Evolutionary conservation across 2,329 filamentous ascomycete genomes (phyloP), one percentile per base, ranked within the genome.

Genomic region (Nigrospora oryzae): DNA sequence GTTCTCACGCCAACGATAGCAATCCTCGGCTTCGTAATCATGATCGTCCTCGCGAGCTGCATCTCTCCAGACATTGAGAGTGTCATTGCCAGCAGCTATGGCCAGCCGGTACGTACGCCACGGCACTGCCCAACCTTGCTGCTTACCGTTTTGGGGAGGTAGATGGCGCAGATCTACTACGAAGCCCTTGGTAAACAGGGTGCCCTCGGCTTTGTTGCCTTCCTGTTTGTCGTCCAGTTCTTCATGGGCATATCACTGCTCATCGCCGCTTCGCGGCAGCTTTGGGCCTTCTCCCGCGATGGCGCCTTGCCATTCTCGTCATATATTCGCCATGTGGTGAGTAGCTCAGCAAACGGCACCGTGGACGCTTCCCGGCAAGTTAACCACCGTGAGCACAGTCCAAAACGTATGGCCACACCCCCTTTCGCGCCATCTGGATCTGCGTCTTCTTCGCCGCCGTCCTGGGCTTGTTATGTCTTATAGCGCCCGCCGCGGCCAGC

Each of bases 141-240:
- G 6, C n/a, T 2, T 16, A n/a, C 8, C 23, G 23, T 7, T 7
- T 28, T 28, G 2, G 23, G 23, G 23, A 28, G 23, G 23, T 7
- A 42, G 40, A 42, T 42, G 40, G 40, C 40, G 3, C 40, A 42
- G 14, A 42, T 42, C 3, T 42, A 42, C 19, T 42, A 42, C 33
- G 40, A 36, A 8, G 40, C 40, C 13, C 19, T 42, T 3, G 40
- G 40, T 0, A 42, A 36, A n/a, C 13, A 13, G 6, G 40, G 40
- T 4, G 40, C 40, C 4, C 31, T 42, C 4, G 40, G 7, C 33
- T 42, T 42, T 15, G 11, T 30, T 14, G 40, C 33, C 7, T 35
- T 42, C 33, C 33, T 42, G 13, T 42, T 42, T 33, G 28, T 42
- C 17, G 33, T 42, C 6, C 40, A 42, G 33, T 42, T 35, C 33